These are phyloP conservation scores for Conticribra weissflogii DNA, from an alignment of 108 stramenopile species.

Conservation along the genomic window DNA sequence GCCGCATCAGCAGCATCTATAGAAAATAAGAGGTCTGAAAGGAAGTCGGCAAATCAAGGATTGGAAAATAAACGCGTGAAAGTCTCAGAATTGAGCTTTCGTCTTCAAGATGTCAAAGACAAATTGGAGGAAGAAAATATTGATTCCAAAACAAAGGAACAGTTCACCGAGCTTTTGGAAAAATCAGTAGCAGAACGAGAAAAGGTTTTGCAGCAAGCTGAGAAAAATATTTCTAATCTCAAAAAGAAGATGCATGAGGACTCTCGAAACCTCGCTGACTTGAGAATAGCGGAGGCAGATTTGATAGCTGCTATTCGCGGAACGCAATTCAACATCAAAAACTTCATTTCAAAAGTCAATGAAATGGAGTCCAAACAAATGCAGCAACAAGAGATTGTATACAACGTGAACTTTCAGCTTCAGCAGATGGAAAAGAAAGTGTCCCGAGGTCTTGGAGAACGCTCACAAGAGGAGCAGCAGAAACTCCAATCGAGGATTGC, in stretches of 20 bases:
- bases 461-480: conserved; percentile 80
- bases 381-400: conserved; percentile 81
- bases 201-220: conserved; percentile 55
- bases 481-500: conserved; percentile 57
- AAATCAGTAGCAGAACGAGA: conserved; percentile 50
- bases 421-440: conserved; percentile 86
- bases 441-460: conserved; percentile 81
- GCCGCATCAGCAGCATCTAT: conserved; percentile 52
- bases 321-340: conserved; percentile 58
- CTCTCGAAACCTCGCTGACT: conserved; percentile 58
- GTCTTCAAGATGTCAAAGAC: conserved; percentile 34
- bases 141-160: conserved; percentile 53
- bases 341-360: conserved; percentile 58
- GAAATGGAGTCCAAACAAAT: conserved; percentile 62
- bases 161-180: conserved; percentile 61
- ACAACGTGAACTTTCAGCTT: conserved; percentile 87
- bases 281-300: conserved; percentile 68
- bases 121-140: conserved; percentile 53
- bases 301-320: conserved; percentile 73
- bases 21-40: conserved; percentile 48
- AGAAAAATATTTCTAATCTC: conserved; percentile 42
- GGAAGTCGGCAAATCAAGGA: conserved; percentile 31
- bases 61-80: conserved; percentile 37
- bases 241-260: conserved; percentile 70
- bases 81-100: conserved; percentile 10